phyloP scores from a whole-genome alignment of 2,329 filamentous ascomycete species.

The Teratosphaeria destructans region DNA sequence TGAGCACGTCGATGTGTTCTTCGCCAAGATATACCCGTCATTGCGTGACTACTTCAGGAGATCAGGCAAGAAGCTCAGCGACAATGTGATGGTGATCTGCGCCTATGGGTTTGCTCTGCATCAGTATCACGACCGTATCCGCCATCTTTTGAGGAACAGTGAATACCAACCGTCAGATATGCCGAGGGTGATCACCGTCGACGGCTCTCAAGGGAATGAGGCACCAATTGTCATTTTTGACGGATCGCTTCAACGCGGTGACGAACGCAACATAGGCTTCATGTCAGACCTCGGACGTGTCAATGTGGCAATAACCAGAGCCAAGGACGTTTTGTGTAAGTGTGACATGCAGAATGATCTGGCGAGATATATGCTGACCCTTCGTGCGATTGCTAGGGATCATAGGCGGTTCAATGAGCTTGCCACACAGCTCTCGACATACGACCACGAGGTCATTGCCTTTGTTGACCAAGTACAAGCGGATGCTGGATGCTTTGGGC shows the following conservation, averaged over 20 bases:
- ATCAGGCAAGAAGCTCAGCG: conserved; percentile 1
- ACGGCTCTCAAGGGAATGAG: conserved; percentile 9
- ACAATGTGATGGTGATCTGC: conserved; percentile 10
- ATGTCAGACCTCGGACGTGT: conserved; percentile 7
- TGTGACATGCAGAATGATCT: neutral
- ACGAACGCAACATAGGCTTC: conserved; percentile 7
- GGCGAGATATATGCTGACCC: neutral
- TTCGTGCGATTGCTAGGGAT: neutral
- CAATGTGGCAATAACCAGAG: conserved; percentile 15
- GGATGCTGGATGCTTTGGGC: neutral
- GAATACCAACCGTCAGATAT: neutral
- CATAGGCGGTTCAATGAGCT: conserved; percentile 1
- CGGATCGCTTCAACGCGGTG: conserved; percentile 5
- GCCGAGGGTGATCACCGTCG: conserved; percentile 10
- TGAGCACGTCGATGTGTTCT: conserved; percentile 8
- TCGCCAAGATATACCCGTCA: conserved; percentile 6
- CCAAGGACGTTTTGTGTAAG: conserved; percentile 13
- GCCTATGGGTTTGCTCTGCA: conserved; percentile 9
- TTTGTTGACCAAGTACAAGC: conserved; percentile 2
- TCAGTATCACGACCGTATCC: neutral
- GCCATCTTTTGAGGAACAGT: neutral
- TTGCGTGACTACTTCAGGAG: conserved; percentile 5
- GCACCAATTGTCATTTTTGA: conserved; percentile 11
- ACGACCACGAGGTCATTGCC: neutral
- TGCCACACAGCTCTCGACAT: neutral